These are phyloP conservation scores for Spathaspora passalidarum DNA, from an alignment of 805 yeast species.

Conservation along the genomic window DNA sequence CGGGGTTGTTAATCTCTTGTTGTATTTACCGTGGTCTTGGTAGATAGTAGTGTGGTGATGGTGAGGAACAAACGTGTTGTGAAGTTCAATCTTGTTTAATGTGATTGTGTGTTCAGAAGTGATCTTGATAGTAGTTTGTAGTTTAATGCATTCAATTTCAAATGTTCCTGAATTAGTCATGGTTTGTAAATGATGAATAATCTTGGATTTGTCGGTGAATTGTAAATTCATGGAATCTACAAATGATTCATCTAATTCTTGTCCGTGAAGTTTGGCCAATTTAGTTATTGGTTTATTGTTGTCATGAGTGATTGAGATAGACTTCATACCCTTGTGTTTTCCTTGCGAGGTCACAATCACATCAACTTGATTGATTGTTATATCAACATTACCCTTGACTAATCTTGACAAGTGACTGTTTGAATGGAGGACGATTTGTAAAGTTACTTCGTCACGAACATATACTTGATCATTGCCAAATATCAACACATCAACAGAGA, in stretches of 20 bases:
- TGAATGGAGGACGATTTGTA: not conserved
- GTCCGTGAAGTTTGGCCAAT: not conserved
- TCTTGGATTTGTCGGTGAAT: conserved; percentile 6
- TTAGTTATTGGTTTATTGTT: not conserved
- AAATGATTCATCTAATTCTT: conserved; percentile 4
- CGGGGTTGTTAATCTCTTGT: conserved; percentile 4
- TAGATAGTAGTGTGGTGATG: not conserved
- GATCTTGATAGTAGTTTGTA: conserved; percentile 12
- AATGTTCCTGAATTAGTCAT: conserved; percentile 22
- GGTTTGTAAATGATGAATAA: conserved; percentile 20
- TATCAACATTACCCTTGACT: not conserved
- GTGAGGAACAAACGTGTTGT: not conserved
- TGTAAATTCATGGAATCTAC: conserved; percentile 5
- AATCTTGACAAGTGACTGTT: not conserved
- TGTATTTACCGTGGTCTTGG: not conserved
- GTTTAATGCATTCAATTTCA: conserved; percentile 15
- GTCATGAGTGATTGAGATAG: conserved; percentile 7
- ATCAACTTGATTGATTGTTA: conserved; percentile 11
- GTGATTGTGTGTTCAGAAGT: conserved; percentile 5
- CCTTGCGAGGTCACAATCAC: conserved; percentile 2
- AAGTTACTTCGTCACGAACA: not conserved
- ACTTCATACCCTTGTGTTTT: not conserved
- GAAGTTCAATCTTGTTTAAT: conserved; percentile 8
- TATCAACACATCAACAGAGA: not conserved
- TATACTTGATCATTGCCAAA: not conserved